Evolutionary conservation across 73 alveolate species (phyloP).

Genomic region (Stentor roeselii): DNA sequence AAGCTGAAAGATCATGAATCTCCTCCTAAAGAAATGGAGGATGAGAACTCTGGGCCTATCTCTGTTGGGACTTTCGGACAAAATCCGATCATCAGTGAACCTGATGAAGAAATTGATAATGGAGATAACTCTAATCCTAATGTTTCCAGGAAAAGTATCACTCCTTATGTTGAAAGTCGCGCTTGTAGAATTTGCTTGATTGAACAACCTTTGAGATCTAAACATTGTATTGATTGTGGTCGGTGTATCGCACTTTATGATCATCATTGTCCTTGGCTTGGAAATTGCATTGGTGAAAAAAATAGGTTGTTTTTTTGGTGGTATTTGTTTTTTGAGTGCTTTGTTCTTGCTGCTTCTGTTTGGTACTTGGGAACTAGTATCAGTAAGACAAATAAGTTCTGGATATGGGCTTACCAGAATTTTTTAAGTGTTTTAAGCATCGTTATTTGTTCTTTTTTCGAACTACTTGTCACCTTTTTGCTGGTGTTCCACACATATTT

Average conservation of each 20-base stretch:
- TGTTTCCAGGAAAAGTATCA: not conserved
- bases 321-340: slow-evolving; percentile 12
- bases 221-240: slow-evolving; percentile 75
- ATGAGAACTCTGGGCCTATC: slow-evolving; percentile 16
- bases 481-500: slow-evolving; percentile 25
- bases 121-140: not conserved
- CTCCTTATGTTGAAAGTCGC: slow-evolving; percentile 27
- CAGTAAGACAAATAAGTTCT: not conserved
- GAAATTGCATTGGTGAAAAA: slow-evolving; percentile 81
- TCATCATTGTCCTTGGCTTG: slow-evolving; percentile 88
- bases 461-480: not conserved
- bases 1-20: too few species aligned
- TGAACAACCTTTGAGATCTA: slow-evolving; percentile 77
- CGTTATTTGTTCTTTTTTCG: not conserved
- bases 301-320: slow-evolving; percentile 37
- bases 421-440: too few species aligned
- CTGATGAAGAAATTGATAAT: not conserved
- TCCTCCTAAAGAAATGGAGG: slow-evolving; percentile 13
- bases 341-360: not conserved
- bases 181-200: slow-evolving; percentile 68
- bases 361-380: not conserved
- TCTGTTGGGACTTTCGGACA: not conserved
- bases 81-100: not conserved
- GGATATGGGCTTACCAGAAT: not conserved
- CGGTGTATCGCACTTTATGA: slow-evolving; percentile 79